These are phyloP conservation scores for Mycena filopes DNA, from an alignment of 768 basidiomycete genomes.

Conservation along the genomic window DNA sequence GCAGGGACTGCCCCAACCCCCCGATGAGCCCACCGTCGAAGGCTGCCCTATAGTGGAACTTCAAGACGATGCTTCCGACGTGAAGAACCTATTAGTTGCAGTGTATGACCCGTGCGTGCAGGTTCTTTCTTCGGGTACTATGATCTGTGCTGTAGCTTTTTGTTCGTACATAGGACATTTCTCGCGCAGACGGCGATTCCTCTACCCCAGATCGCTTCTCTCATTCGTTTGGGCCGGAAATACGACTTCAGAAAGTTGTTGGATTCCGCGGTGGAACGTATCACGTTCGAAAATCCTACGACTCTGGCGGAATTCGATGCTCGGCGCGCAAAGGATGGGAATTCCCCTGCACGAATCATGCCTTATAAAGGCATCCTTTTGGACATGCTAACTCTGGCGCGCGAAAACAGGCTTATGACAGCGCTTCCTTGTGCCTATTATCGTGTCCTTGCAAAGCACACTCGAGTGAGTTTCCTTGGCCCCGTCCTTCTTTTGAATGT, in stretches of 20 bases:
- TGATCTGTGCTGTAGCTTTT: no score
- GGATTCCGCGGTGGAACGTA: not conserved
- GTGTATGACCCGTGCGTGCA: constrained; percentile 15
- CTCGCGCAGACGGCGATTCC: not conserved
- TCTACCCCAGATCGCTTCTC: not conserved
- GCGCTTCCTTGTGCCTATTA: constrained; percentile 20
- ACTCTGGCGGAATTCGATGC: constrained; percentile 1
- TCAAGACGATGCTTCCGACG: not conserved
- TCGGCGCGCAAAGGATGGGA: not conserved
- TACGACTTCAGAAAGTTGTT: constrained; percentile 8
- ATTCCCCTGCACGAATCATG: not conserved
- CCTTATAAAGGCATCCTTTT: not conserved
- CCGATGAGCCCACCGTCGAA: constrained; percentile 13
- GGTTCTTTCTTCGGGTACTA: no score
- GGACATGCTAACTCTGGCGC: constrained; percentile 4
- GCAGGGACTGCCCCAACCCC: constrained; percentile 33
- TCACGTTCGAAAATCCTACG: constrained; percentile 3
- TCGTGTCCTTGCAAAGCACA: not conserved
- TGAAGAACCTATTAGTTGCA: not conserved
- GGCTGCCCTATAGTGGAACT: constrained; percentile 17
- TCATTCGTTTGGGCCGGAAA: constrained; percentile 16
- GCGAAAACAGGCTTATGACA: constrained; percentile 3
- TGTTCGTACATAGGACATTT: not conserved
- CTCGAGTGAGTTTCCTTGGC: not conserved
- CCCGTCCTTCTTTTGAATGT: no score